Conservation (phyloP, 1,284 basidiomycete genomes). For the Irpex lacteus region DNA sequence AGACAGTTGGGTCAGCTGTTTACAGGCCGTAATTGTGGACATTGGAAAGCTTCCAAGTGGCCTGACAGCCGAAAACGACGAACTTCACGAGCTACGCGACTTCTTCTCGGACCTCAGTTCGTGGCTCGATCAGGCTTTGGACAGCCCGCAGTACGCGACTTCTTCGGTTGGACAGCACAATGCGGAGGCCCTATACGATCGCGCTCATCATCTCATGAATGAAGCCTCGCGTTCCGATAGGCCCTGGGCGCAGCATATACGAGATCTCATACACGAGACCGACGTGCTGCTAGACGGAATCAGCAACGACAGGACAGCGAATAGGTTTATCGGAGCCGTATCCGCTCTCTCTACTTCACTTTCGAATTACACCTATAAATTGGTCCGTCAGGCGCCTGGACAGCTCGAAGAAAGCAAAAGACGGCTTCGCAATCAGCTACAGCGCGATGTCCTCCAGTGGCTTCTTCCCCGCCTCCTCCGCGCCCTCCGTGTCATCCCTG, state of each 20-base stretch:
- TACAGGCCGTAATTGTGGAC: conserved; percentile 26
- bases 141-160: conserved; percentile 31
- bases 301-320: conserved; percentile 35
- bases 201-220: conserved; percentile 27
- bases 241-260: conserved; percentile 28
- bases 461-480: conserved; percentile 38
- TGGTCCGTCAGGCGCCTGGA: conserved; percentile 16
- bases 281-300: conserved; percentile 33
- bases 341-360: conserved; percentile 28
- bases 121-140: conserved; percentile 38
- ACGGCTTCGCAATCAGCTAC: conserved; percentile 22
- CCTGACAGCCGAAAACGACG: conserved; percentile 9
- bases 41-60: conserved; percentile 24
- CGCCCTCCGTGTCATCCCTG: conserved; percentile 35
- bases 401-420: conserved; percentile 9
- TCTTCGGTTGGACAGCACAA: conserved; percentile 31
- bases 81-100: conserved; percentile 16
- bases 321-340: conserved; percentile 31
- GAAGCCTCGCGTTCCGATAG: conserved; percentile 20
- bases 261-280: conserved; percentile 29
- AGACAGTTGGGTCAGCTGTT: conserved; percentile 30
- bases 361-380: conserved; percentile 16
- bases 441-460: conserved; percentile 38
- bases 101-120: conserved; percentile 32
- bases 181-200: conserved; percentile 38